Conservation (phyloP, 257 asterid genomes). For the Craterostigma plantagineum region DNA sequence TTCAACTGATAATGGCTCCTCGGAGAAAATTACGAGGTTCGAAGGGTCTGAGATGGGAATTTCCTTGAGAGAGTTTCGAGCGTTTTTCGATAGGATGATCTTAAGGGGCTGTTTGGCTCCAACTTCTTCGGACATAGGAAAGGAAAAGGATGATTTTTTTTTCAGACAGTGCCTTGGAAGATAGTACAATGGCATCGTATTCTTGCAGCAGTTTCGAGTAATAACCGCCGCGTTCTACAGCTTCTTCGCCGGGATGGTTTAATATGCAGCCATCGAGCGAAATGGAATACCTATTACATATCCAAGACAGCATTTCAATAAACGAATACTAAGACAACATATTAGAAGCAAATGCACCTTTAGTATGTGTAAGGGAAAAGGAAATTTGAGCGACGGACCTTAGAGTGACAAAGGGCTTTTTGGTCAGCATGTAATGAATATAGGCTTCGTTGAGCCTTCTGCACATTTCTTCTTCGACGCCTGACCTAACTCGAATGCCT, state of each 20-base stretch:
- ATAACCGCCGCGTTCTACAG: conserved; percentile 50
- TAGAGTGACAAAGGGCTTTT: conserved; percentile 57
- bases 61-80: too few species aligned
- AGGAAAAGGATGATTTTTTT: too few species aligned
- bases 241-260: conserved; percentile 42
- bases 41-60: conserved; percentile 16
- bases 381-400: conserved; percentile 28
- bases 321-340: too few species aligned
- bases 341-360: too few species aligned
- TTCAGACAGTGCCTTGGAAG: conserved; percentile 18
- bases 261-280: conserved; percentile 45
- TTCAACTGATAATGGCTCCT: too few species aligned
- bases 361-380: too few species aligned
- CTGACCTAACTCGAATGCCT: conserved; percentile 60
- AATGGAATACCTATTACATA: conserved; percentile 64
- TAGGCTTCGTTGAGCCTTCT: conserved; percentile 67
- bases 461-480: conserved; percentile 79
- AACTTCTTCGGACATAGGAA: conserved; percentile 47
- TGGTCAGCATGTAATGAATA: conserved; percentile 63
- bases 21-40: conserved; percentile 22
- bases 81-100: conserved; percentile 35
- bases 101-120: conserved; percentile 75
- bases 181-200: conserved; percentile 52
- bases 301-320: too few species aligned
- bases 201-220: conserved; percentile 79